Conservation (phyloP, 495 filamentous ascomycete species). For the Trichoderma orchidacearum region DNA sequence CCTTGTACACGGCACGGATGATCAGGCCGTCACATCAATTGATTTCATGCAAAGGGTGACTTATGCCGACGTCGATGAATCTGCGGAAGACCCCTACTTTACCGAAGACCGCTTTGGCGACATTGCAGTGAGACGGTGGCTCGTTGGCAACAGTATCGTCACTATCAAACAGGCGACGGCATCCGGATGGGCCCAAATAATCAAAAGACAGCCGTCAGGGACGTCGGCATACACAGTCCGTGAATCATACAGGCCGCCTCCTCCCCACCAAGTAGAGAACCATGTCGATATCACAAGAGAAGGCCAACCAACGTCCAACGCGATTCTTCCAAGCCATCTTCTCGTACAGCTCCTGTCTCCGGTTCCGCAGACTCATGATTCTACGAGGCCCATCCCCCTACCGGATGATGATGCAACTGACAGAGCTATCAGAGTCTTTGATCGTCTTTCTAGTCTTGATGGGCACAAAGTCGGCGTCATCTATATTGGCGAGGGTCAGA, state of each 20-base stretch:
- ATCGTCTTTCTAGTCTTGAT: constrained; percentile 81
- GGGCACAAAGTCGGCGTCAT: constrained; percentile 92
- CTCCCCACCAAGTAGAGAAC: constrained; percentile 48
- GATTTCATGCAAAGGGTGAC: constrained; percentile 92
- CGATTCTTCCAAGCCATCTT: constrained; percentile 68
- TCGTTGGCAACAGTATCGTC: constrained; percentile 76
- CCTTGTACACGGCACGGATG: constrained; percentile 58
- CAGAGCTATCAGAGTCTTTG: constrained; percentile 67
- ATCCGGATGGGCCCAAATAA: constrained; percentile 65
- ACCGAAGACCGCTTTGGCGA: constrained; percentile 48
- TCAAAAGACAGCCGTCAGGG: constrained; percentile 71
- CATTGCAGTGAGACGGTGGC: constrained; percentile 64
- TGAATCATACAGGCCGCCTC: constrained; percentile 53
- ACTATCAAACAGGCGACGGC: constrained; percentile 67
- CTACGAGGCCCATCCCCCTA: constrained; percentile 60
- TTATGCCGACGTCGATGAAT: constrained; percentile 70
- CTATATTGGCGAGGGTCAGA: constrained; percentile 78
- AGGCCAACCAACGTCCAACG: constrained; percentile 26
- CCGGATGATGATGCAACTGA: constrained; percentile 71
- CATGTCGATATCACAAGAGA: constrained; percentile 23
- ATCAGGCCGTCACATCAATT: constrained; percentile 84
- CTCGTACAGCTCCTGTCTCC: constrained; percentile 70
- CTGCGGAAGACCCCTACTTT: constrained; percentile 50
- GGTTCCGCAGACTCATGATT: constrained; percentile 43
- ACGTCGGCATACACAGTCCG: constrained; percentile 66